phyloP scores from a whole-genome alignment of 2,329 filamentous ascomycete species.

The Parastagonospora nodorum region DNA sequence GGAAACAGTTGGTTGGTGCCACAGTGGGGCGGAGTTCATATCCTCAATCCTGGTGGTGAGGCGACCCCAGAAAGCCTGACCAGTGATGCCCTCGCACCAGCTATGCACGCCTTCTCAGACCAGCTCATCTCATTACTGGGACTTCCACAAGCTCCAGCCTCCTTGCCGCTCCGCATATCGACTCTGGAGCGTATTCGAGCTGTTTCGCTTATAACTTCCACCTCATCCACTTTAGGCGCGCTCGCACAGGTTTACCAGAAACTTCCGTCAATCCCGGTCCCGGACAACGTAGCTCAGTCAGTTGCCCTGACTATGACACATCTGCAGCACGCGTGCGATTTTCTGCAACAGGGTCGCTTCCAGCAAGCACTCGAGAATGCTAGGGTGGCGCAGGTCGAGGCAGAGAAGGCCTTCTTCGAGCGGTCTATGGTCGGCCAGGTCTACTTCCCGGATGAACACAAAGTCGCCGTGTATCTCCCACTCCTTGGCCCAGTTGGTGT shows the following conservation, averaged over 20 bases:
- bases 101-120: slow-evolving; percentile 86
- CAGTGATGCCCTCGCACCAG: slow-evolving; percentile 71
- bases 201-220: slow-evolving; percentile 82
- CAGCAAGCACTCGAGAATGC: slow-evolving; percentile 76
- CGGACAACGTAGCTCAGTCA: slow-evolving; percentile 81
- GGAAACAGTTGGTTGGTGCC: slow-evolving; percentile 89
- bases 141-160: slow-evolving; percentile 75
- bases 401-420: slow-evolving; percentile 95
- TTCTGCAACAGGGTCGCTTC: slow-evolving; percentile 65
- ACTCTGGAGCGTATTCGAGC: slow-evolving; percentile 85
- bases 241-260: slow-evolving; percentile 80
- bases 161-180: slow-evolving; percentile 81
- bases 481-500: slow-evolving; percentile 89
- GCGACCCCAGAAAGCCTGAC: slow-evolving; percentile 58
- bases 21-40: slow-evolving; percentile 85
- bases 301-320: slow-evolving; percentile 80
- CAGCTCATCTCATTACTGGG: slow-evolving; percentile 89
- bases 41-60: slow-evolving; percentile 62
- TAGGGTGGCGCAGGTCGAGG: slow-evolving; percentile 82
- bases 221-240: slow-evolving; percentile 92
- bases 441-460: slow-evolving; percentile 98
- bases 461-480: slow-evolving; percentile 93
- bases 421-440: slow-evolving; percentile 99
- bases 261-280: slow-evolving; percentile 89
- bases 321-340: slow-evolving; percentile 75